Conservation (phyloP, 176 grass and related monocot genomes). For the Rhynchospora pubera region DNA sequence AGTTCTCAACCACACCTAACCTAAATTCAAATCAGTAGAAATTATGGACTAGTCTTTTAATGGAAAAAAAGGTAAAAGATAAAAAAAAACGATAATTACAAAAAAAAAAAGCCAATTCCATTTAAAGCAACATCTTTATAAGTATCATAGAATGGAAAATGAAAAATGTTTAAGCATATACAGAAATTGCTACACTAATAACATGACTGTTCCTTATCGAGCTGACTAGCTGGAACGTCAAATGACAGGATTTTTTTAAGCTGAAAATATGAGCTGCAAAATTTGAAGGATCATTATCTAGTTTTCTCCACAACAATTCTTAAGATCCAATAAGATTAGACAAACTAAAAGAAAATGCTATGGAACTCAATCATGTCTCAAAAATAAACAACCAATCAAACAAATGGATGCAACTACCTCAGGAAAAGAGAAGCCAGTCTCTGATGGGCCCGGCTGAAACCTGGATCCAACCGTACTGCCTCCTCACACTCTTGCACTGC, state of each 20-base stretch:
- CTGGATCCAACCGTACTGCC: constrained; percentile 74
- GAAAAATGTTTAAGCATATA: not conserved
- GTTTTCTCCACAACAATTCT: not conserved
- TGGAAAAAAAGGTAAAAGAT: no score
- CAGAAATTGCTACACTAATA: not conserved
- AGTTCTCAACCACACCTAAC: constrained; percentile 77
- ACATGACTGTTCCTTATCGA: no score
- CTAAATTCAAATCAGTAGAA: constrained; percentile 34
- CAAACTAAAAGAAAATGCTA: not conserved
- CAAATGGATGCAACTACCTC: constrained; percentile 31
- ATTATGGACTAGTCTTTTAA: not conserved
- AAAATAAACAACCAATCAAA: not conserved
- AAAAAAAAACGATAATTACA: not conserved
- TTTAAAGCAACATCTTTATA: not conserved
- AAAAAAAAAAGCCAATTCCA: not conserved
- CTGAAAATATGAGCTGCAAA: constrained; percentile 23
- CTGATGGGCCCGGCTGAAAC: constrained; percentile 66
- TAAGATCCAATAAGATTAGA: constrained; percentile 5
- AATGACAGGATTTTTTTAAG: not conserved
- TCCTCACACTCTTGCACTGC: constrained; percentile 89
- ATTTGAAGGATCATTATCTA: not conserved
- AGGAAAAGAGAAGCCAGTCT: constrained; percentile 67
- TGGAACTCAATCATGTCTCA: constrained; percentile 26
- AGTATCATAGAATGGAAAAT: no score
- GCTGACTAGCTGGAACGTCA: no score